phyloP scores from a whole-genome alignment of 2,329 filamentous ascomycete genomes.

The Incumbomyces lentus region DNA sequence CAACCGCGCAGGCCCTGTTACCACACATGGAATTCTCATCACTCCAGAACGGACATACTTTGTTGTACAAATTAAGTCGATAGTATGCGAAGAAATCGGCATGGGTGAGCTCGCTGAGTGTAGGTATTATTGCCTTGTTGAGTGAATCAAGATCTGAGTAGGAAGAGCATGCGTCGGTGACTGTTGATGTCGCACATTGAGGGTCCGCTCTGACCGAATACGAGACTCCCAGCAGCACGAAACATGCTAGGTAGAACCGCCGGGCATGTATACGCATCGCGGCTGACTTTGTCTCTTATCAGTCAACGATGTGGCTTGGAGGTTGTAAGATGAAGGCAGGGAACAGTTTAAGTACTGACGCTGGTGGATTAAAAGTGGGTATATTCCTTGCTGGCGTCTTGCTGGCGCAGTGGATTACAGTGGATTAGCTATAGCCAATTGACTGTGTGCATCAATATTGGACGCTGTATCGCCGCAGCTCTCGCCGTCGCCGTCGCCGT shows the following conservation, averaged over 20 bases:
- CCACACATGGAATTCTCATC: constrained; percentile 91
- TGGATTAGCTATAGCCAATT: too few relatives aligned
- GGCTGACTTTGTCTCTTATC: neutral
- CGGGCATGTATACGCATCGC: constrained; percentile 3
- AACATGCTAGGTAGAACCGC: constrained; percentile 17
- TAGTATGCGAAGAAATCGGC: constrained; percentile 99
- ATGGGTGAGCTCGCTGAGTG: constrained; percentile 68
- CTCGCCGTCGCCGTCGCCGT: too few relatives aligned
- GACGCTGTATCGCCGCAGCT: too few relatives aligned
- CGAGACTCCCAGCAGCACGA: constrained; percentile 11
- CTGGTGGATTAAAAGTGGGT: too few relatives aligned
- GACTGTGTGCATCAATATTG: too few relatives aligned
- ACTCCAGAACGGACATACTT: constrained; percentile 90
- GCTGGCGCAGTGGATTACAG: too few relatives aligned
- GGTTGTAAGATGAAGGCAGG: too few relatives aligned
- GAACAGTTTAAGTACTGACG: too few relatives aligned
- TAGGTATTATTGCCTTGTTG: constrained; percentile 65
- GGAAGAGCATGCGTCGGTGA: constrained; percentile 88
- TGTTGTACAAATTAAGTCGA: constrained; percentile 86
- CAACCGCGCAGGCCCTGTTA: constrained; percentile 91
- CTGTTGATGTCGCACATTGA: constrained; percentile 56
- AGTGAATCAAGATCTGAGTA: constrained; percentile 81
- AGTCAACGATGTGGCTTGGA: neutral
- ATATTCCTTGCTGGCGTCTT: too few relatives aligned
- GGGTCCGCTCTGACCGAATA: constrained; percentile 13